Base-by-base conservation (phyloP, 202 grass and related monocot species). In the Panicum virgatum region DNA sequence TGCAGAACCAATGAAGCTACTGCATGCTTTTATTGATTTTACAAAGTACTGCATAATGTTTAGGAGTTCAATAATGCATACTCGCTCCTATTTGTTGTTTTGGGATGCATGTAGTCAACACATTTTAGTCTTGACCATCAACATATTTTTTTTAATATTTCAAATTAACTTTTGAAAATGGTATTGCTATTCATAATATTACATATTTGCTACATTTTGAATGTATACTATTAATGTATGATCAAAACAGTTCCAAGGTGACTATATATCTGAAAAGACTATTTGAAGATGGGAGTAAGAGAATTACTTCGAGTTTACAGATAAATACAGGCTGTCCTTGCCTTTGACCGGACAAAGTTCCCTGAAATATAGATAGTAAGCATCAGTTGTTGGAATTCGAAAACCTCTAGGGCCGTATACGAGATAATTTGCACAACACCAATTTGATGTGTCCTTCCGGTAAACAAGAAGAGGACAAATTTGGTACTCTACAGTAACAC, bases 281-380 rank as follows among this genome's bases (percentile, higher is more conserved):
- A 12, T 12, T 44, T 42, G 39, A 42, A 42, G 39, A 42, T 8
- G 44, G 44, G 44, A 46, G 13, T 46, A 46, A 15, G 44, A 60
- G 69, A 90, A 93, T 99, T 97, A 97, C 97, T 92, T 99, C 97
- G 45, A 99, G 97, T 84, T 91, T 99, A 94, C 97, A 99, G 76
- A 99, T 99, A 82, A 96, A 94, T 44, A 99, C 97, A 72, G 91
- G 97, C 9, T 92, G 93, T 61, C 93, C 91, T 82, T 99, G 97
- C 82, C 97, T 92, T 82, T 94, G 91, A 36, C 93, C 93, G 44
- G 93, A 97, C 80, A 99, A 96, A 82, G 91, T 92, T 89, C 97
- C 97, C 97, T 99, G 84, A 54, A 54, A 54, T 54, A 22, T 54
- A 22, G 19, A 78, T 80, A 76, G 13, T 78, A 50, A 76, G 63